Evolutionary conservation across 2,329 filamentous ascomycete species (phyloP).

Genomic region (Trichophyton mentagrophytes): DNA sequence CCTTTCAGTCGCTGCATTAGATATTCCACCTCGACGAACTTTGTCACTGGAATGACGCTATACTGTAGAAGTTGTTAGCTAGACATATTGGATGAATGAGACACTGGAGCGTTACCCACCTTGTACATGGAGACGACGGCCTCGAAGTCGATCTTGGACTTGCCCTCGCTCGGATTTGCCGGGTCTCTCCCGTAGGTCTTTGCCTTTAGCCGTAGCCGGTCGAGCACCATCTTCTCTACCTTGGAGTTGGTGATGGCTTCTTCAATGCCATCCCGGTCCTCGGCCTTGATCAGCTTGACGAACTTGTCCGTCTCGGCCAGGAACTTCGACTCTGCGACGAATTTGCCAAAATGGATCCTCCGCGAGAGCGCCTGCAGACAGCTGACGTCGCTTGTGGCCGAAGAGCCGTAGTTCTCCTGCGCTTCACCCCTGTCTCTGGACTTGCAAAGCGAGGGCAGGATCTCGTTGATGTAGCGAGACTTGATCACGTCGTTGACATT

Average conservation of each 20-base stretch:
- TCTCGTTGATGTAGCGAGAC: conserved; percentile 64
- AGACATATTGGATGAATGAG: not conserved
- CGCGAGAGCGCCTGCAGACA: conserved; percentile 82
- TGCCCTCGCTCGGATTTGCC: conserved; percentile 39
- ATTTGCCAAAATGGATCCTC: conserved; percentile 95
- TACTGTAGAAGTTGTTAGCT: conserved; percentile 26
- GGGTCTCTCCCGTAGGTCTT: conserved; percentile 90
- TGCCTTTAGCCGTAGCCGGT: conserved; percentile 74
- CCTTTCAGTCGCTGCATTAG: conserved; percentile 75
- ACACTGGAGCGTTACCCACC: conserved; percentile 22
- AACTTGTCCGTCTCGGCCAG: conserved; percentile 67
- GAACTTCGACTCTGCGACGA: conserved; percentile 95
- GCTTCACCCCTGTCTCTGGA: conserved; percentile 69
- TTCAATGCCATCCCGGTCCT: conserved; percentile 68
- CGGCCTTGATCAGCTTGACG: conserved; percentile 66
- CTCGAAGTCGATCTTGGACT: conserved; percentile 75
- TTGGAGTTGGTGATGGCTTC: conserved; percentile 78
- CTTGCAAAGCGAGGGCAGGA: conserved; percentile 74
- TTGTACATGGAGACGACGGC: conserved; percentile 82
- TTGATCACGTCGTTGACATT: conserved; percentile 85
- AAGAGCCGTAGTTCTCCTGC: conserved; percentile 89
- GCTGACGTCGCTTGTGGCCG: conserved; percentile 79
- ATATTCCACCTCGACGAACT: conserved; percentile 95
- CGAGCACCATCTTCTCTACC: conserved; percentile 85
- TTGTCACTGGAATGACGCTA: conserved; percentile 93